Conservation (phyloP, 352 stramenopile species). For the Phytophthora podocarpi region DNA sequence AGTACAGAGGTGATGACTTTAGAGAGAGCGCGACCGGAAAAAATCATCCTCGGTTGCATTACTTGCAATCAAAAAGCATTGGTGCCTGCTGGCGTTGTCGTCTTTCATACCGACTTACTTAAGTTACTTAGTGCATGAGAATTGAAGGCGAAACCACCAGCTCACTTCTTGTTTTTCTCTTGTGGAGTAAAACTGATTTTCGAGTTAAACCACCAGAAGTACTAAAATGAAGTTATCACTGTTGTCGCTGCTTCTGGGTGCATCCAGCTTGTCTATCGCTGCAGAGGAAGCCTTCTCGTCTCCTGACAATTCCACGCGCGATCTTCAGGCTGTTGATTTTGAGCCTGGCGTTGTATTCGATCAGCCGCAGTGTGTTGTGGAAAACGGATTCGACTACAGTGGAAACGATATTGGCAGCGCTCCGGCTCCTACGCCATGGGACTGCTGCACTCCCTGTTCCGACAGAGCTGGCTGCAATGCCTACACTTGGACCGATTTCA, state of each 20-base stretch:
- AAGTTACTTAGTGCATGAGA: too few relatives aligned
- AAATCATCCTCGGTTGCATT: too few relatives aligned
- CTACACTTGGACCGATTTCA: slow-evolving; percentile 49
- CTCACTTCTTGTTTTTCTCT: too few relatives aligned
- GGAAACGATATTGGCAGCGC: slow-evolving; percentile 40
- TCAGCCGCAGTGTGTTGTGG: slow-evolving; percentile 25
- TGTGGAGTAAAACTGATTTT: too few relatives aligned
- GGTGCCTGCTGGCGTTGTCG: too few relatives aligned
- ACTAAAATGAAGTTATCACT: slow-evolving; percentile 7
- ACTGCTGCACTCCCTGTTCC: slow-evolving; percentile 31
- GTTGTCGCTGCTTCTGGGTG: background rate
- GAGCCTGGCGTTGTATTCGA: slow-evolving; percentile 18
- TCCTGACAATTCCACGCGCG: background rate
- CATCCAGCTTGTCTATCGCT: background rate
- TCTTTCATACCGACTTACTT: too few relatives aligned
- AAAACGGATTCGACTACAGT: slow-evolving; percentile 36
- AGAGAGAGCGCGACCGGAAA: too few relatives aligned
- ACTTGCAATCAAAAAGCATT: too few relatives aligned
- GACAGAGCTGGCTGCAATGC: slow-evolving; percentile 30
- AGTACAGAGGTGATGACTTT: too few relatives aligned
- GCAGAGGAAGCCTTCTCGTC: background rate
- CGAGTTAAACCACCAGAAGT: too few relatives aligned
- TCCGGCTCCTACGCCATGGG: slow-evolving; percentile 6
- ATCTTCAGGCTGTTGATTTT: slow-evolving; percentile 16
- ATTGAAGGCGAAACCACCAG: too few relatives aligned